Evolutionary conservation across 805 yeast species (phyloP).

Genomic region (Tetrapisispora phaffii): DNA sequence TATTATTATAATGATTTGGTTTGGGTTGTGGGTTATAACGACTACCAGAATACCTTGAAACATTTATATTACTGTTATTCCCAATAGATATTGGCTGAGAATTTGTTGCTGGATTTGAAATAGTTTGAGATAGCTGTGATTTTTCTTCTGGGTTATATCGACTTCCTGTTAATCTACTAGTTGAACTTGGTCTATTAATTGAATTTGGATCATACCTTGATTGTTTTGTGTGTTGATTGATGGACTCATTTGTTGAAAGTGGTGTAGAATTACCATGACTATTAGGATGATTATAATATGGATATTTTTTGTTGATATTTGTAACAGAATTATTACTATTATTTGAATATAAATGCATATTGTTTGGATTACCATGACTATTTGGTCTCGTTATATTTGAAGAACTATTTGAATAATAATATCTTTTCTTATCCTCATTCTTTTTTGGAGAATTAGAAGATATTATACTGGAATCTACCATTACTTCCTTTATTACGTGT

Average conservation of each 20-base stretch:
- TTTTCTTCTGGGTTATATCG: slow-evolving; percentile 22
- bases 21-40: slow-evolving; percentile 20
- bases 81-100: not conserved
- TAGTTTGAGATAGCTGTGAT: not conserved
- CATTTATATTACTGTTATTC: not conserved
- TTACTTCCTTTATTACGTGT: not conserved
- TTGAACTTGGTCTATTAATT: slow-evolving; percentile 10
- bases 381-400: slow-evolving; percentile 17
- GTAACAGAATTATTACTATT: no score
- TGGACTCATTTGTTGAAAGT: not conserved
- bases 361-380: slow-evolving; percentile 12
- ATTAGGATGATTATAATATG: not conserved
- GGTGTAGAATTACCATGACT: not conserved
- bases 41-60: slow-evolving; percentile 15
- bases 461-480: slow-evolving; percentile 1
- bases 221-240: slow-evolving; percentile 7
- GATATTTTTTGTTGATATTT: not conserved
- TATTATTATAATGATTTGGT: not conserved
- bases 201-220: slow-evolving; percentile 25
- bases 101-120: not conserved
- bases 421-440: slow-evolving; percentile 23
- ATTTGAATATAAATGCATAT: slow-evolving; percentile 6
- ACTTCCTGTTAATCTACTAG: slow-evolving; percentile 13
- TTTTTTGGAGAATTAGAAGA: slow-evolving; percentile 2
- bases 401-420: slow-evolving; percentile 21